Evolutionary conservation across 371 early-diverging fungal species (phyloP), one percentile per base, ranked within the genome.

Genomic region (Mortierella sp.): DNA sequence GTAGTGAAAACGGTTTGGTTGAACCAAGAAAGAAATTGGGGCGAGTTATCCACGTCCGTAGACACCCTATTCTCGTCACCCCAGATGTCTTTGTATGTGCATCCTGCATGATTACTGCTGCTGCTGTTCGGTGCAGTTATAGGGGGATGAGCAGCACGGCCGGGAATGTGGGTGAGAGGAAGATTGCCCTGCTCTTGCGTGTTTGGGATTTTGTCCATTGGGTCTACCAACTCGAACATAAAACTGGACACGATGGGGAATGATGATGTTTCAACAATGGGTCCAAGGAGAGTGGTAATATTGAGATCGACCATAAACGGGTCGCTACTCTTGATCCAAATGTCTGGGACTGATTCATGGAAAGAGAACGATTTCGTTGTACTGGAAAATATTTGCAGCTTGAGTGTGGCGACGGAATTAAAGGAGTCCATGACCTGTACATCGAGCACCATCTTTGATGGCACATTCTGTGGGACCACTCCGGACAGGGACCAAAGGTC

Each of bases 361-460:
- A 65, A 50, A 12, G 52, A 19, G 17, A 65, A 24, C 5, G 52
- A 39, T 4, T 34, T 31, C 4, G 26, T 34, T 2, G 52, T 14
- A 3, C 51, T 27, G 31, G 66, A 39, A 28, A 52, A 58, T 17
- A 65, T 52, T 17, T 65, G 66, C 12, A 58, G 42, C 41, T 51
- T 65, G 46, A 65, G 52, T 8, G 23, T 9, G 2, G 57, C 12
- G 6, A 37, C n/a, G 1, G 66, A 51, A 7, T 46, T 46, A 21
- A 57, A 57, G 4, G 57, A 57, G 34, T 65, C 66, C 1, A 9
- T 8, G 9, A 39, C 42, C 1, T 39, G 19, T 4, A 65, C 46
- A 3, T 57, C 43, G 24, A 65, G 28, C 14, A 44, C 23, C 3
- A 57, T 31, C 52, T 37, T 39, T 14, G 52, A 6, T 4, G 57